Percentiles rank a stretch among this genome's conserved stretches.
Conservation (phyloP, 2,329 filamentous ascomycete genomes). For the Aspergillus fructus region DNA sequence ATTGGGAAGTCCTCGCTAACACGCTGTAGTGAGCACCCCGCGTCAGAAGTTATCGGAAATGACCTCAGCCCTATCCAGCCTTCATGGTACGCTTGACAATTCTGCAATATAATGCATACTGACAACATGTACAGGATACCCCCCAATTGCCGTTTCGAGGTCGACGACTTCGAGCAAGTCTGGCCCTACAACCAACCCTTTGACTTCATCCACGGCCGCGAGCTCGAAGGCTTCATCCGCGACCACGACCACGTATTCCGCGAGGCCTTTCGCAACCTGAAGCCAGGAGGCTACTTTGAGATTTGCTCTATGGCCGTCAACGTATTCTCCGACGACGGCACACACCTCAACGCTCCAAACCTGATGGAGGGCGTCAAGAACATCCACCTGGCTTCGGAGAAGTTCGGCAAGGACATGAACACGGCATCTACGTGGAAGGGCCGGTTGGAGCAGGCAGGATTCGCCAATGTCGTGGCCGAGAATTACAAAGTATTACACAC, state of each 20-base stretch:
- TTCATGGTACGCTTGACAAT: slow-evolving; percentile 23
- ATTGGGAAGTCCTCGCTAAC: neutral
- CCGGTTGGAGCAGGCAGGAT: slow-evolving; percentile 53
- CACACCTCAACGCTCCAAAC: slow-evolving; percentile 26
- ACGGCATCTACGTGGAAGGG: slow-evolving; percentile 37
- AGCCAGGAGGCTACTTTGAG: slow-evolving; percentile 30
- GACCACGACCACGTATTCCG: slow-evolving; percentile 28
- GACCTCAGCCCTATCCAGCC: slow-evolving; percentile 34
- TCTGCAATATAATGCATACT: neutral
- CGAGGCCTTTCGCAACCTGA: slow-evolving; percentile 25
- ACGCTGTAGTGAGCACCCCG: slow-evolving; percentile 22
- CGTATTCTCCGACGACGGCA: slow-evolving; percentile 67
- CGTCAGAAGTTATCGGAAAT: slow-evolving; percentile 33
- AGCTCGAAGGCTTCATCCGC: slow-evolving; percentile 30
- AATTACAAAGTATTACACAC: slow-evolving; percentile 38
- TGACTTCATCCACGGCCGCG: slow-evolving; percentile 34
- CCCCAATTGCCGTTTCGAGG: slow-evolving; percentile 35
- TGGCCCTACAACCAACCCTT: slow-evolving; percentile 31
- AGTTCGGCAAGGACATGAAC: slow-evolving; percentile 35
- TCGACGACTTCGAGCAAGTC: slow-evolving; percentile 32
- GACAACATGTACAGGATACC: slow-evolving; percentile 25
- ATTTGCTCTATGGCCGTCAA: slow-evolving; percentile 78
- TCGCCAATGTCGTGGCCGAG: slow-evolving; percentile 52
- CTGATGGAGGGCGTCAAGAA: slow-evolving; percentile 28
- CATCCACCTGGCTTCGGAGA: slow-evolving; percentile 27